Evolutionary conservation across 1,284 basidiomycete species (phyloP).

Genomic region (Hymenochaete sp.): DNA sequence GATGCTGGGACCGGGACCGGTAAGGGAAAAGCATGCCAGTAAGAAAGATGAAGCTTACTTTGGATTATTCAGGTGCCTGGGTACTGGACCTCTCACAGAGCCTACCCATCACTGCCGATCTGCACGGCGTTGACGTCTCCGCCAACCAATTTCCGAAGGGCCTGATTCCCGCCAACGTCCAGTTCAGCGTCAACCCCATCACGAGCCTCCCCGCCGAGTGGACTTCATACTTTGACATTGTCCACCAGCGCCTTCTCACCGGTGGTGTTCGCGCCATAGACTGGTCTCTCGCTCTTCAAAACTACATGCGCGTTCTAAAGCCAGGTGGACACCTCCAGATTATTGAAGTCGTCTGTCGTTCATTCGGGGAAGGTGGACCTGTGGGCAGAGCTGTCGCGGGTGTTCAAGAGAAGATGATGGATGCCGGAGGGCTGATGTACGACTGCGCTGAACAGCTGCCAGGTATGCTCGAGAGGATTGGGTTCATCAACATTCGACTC

Average conservation of each 20-base stretch:
- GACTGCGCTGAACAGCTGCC: conserved; percentile 7
- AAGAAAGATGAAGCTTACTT: conserved; percentile 12
- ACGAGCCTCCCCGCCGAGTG: conserved; percentile 19
- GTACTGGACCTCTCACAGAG: no score
- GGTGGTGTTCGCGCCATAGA: conserved; percentile 19
- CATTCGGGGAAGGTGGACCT: no score
- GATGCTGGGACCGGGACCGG: conserved; percentile 14
- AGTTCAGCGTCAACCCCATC: conserved; percentile 17
- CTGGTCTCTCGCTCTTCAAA: conserved; percentile 19
- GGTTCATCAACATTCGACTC: conserved; percentile 1
- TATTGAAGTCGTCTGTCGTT: no score
- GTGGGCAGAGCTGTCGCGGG: no score
- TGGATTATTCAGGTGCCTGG: no score
- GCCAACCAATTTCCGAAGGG: conserved; percentile 17
- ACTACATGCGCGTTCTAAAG: conserved; percentile 20
- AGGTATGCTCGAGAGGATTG: conserved; percentile 3
- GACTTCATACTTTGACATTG: conserved; percentile 20
- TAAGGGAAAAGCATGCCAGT: background rate
- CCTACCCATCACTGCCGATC: no score
- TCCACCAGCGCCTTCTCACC: conserved; percentile 22
- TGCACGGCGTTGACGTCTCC: conserved; percentile 20
- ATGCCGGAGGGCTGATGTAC: background rate
- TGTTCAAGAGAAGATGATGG: no score
- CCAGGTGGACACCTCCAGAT: conserved; percentile 22
- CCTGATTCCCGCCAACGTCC: conserved; percentile 14